Conservation (phyloP, 805 yeast species). For the Lachancea dasiensis region DNA sequence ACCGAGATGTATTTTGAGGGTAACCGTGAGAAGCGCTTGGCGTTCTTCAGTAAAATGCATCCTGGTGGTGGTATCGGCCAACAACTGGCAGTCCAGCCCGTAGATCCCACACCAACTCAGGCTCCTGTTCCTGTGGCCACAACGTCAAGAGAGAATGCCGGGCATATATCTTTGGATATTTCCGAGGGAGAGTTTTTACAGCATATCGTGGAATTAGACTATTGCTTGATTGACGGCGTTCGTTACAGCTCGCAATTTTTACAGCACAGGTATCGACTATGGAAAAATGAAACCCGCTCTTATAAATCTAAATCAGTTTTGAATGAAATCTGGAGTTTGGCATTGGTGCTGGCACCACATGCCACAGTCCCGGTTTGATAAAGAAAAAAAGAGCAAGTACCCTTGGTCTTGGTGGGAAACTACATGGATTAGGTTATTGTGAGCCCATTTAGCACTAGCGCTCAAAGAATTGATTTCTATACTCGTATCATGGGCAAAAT, state of each 20-base stretch:
- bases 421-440: too few relatives aligned
- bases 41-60: conserved; percentile 62
- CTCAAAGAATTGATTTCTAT: too few relatives aligned
- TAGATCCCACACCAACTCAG: not conserved
- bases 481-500: not conserved
- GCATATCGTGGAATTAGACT: conserved; percentile 13
- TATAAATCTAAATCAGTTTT: not conserved
- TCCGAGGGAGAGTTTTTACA: conserved; percentile 13
- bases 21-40: conserved; percentile 48
- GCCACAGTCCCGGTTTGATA: not conserved
- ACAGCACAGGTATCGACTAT: conserved; percentile 9
- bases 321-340: conserved; percentile 5
- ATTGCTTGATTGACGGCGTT: conserved; percentile 6
- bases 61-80: conserved; percentile 90
- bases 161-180: conserved; percentile 3
- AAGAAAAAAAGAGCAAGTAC: not conserved
- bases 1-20: conserved; percentile 53
- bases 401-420: too few relatives aligned
- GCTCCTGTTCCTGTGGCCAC: not conserved
- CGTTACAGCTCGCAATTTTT: conserved; percentile 8
- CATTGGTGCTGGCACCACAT: conserved; percentile 6
- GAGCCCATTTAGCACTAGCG: too few relatives aligned
- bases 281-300: conserved; percentile 3
- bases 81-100: conserved; percentile 3
- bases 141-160: not conserved